A percentile compares a stretch with the other conserved stretches of the same genome.
phyloP scores from a whole-genome alignment of 805 yeast species.

The Suhomyces sp. region DNA sequence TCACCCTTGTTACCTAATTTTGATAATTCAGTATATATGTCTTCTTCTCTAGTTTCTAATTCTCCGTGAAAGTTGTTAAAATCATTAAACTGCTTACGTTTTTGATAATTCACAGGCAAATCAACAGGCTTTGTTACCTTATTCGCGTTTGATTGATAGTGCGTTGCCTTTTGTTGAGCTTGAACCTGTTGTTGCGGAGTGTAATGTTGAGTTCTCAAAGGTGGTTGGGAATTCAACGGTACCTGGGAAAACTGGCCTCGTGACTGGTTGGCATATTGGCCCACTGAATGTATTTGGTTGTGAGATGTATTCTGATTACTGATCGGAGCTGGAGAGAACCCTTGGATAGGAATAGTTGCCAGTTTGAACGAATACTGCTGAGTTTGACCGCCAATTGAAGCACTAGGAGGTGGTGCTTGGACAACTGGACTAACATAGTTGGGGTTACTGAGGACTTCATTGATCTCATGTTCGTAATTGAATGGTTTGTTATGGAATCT shows the following conservation, averaged over 20 bases:
- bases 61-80: constrained; percentile 4
- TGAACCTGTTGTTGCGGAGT: not conserved
- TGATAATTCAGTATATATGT: constrained; percentile 11
- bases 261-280: constrained; percentile 17
- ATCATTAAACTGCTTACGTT: constrained; percentile 1
- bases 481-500: constrained; percentile 15
- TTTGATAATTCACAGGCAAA: constrained; percentile 1
- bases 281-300: too few species aligned
- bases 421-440: constrained; percentile 11
- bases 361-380: constrained; percentile 9
- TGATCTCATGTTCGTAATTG: constrained; percentile 14
- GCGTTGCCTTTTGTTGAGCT: too few species aligned
- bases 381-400: constrained; percentile 14
- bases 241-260: constrained; percentile 15
- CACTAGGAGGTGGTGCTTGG: constrained; percentile 11
- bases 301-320: too few species aligned
- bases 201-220: too few species aligned
- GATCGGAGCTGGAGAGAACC: constrained; percentile 3
- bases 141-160: too few species aligned
- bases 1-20: constrained; percentile 15
- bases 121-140: constrained; percentile 4
- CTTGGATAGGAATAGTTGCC: constrained; percentile 7
- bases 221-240: too few species aligned
- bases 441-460: constrained; percentile 11
- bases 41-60: constrained; percentile 8